Conservation (phyloP, 495 filamentous ascomycete genomes). For the Lentithecium fluviatile region DNA sequence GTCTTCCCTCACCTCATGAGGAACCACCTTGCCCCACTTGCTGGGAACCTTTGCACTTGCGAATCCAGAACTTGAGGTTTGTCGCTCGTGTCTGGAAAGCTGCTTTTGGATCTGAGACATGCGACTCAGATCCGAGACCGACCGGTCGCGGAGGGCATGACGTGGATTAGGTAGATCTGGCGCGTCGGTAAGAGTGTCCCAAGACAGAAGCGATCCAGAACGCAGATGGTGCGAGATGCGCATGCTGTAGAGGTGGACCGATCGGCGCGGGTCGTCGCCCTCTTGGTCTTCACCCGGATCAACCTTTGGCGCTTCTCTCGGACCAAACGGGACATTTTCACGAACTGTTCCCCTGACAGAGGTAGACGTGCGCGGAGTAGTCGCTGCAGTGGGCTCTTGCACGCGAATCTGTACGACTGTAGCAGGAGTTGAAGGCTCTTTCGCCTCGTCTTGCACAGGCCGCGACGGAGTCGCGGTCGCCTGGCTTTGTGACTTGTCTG, state of each 20-base stretch:
- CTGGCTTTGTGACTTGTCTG: too few species aligned
- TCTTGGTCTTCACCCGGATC: conserved; percentile 1
- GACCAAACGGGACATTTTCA: neutral
- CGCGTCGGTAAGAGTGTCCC: conserved; percentile 14
- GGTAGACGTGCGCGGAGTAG: neutral
- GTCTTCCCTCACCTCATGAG: conserved; percentile 10
- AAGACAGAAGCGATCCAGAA: conserved; percentile 32
- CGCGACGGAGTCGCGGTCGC: neutral
- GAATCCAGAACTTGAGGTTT: conserved; percentile 35
- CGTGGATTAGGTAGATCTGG: conserved; percentile 11
- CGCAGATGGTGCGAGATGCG: conserved; percentile 37
- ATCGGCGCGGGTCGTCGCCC: conserved; percentile 16
- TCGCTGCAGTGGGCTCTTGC: conserved; percentile 16
- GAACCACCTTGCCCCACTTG: conserved; percentile 33
- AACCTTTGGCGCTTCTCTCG: neutral
- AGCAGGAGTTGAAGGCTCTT: neutral
- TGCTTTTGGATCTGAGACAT: conserved; percentile 1
- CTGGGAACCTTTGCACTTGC: conserved; percentile 32
- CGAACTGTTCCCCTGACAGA: neutral
- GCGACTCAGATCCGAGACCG: conserved; percentile 11
- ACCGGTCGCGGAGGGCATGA: conserved; percentile 2
- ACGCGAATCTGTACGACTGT: neutral
- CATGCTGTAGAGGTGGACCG: conserved; percentile 39
- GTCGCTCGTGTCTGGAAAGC: conserved; percentile 23
- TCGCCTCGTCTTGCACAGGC: neutral